These are phyloP conservation scores for Podospora pseudocomata DNA, from an alignment of 495 filamentous ascomycete genomes.

Conservation along the genomic window DNA sequence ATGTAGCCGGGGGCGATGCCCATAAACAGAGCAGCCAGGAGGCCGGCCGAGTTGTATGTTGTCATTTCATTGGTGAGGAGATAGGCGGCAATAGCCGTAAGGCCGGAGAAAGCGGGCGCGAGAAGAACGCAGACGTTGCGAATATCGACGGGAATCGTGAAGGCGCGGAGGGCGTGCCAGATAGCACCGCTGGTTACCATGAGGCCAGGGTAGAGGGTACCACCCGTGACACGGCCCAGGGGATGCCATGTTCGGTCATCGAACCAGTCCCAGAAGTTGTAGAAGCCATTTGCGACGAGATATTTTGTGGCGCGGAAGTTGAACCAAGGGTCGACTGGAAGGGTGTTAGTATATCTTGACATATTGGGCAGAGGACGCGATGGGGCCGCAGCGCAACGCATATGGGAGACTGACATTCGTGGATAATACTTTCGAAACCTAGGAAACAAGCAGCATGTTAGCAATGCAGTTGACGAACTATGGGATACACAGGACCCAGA, in stretches of 20 bases:
- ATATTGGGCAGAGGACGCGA: slow-evolving; percentile 8
- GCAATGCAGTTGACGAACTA: slow-evolving; percentile 16
- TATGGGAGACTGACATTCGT: slow-evolving; percentile 75
- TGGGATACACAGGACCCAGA: background rate
- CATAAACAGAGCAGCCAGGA: slow-evolving; percentile 94
- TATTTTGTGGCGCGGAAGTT: slow-evolving; percentile 99
- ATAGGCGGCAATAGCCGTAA: slow-evolving; percentile 92
- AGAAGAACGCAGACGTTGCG: slow-evolving; percentile 98
- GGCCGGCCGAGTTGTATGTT: slow-evolving; percentile 83
- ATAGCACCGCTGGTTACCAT: slow-evolving; percentile 99
- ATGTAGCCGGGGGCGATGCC: slow-evolving; percentile 98
- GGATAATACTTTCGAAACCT: slow-evolving; percentile 99
- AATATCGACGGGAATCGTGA: slow-evolving; percentile 95
- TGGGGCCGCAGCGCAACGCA: slow-evolving; percentile 10
- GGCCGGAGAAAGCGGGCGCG: slow-evolving; percentile 90
- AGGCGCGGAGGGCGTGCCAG: slow-evolving; percentile 87
- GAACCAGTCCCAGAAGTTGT: slow-evolving; percentile 99
- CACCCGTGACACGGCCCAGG: slow-evolving; percentile 95
- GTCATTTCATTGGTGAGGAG: slow-evolving; percentile 97
- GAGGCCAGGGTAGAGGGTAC: slow-evolving; percentile 94
- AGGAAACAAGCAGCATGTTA: slow-evolving; percentile 32
- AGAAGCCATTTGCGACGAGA: slow-evolving; percentile 92
- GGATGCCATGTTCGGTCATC: slow-evolving; percentile 99
- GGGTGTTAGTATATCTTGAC: slow-evolving; percentile 28
- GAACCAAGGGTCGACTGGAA: slow-evolving; percentile 98